phyloP scores from a whole-genome alignment of 1,284 basidiomycete species.

The Stygiomarasmius scandens region DNA sequence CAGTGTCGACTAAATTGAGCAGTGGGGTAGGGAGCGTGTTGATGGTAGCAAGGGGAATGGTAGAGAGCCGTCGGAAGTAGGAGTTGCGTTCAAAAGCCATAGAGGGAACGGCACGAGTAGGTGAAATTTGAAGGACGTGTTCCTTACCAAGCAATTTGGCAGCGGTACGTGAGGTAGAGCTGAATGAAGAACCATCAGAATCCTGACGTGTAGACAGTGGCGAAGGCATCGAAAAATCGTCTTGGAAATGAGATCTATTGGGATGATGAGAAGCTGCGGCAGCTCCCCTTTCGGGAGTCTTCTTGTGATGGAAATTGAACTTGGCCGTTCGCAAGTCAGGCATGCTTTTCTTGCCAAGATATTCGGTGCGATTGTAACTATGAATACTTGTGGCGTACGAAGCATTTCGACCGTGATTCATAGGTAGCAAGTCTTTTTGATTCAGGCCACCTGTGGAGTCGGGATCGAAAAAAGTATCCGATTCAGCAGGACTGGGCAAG shows the following conservation, averaged over 20 bases:
- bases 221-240: conserved; percentile 47
- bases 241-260: conserved; percentile 19
- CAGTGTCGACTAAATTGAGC: conserved; percentile 80
- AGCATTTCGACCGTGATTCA: conserved; percentile 58
- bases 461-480: conserved; percentile 44
- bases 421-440: conserved; percentile 8
- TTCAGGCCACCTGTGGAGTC: conserved; percentile 27
- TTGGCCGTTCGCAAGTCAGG: conserved; percentile 78
- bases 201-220: conserved; percentile 46
- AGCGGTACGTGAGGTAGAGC: conserved; percentile 28
- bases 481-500: conserved; percentile 61
- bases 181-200: conserved; percentile 41
- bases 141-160: conserved; percentile 37
- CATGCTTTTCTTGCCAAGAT: conserved; percentile 80
- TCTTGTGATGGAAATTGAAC: conserved; percentile 38
- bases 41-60: conserved; percentile 67
- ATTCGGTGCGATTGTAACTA: conserved; percentile 36
- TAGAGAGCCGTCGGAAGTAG: conserved; percentile 89
- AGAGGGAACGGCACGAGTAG: conserved; percentile 46
- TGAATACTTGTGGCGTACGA: conserved; percentile 52
- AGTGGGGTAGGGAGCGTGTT: conserved; percentile 77
- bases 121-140: conserved; percentile 27
- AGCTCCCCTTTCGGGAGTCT: conserved; percentile 23
- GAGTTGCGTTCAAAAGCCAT: conserved; percentile 86
- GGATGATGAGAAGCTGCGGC: conserved; percentile 12